A percentile compares a stretch with the other conserved stretches of the same genome.
Conservation (phyloP, 768 basidiomycete genomes). For the Hypsizygus marmoreus region DNA sequence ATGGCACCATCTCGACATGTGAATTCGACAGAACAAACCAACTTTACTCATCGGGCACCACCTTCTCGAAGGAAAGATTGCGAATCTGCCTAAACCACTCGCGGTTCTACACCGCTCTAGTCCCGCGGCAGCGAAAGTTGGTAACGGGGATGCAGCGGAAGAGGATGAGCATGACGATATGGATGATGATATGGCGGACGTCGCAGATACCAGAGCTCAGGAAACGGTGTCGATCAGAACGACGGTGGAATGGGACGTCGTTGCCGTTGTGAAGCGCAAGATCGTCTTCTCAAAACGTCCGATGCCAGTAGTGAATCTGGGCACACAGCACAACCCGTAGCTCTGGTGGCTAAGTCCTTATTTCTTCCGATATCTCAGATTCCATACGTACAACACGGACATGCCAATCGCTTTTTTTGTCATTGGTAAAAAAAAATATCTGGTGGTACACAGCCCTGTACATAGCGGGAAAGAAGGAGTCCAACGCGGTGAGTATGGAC, state of each 20-base stretch:
- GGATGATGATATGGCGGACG: slow-evolving; percentile 18
- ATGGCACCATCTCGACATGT: slow-evolving; percentile 2
- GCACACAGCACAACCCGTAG: neutral
- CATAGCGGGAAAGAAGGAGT: slow-evolving; percentile 1
- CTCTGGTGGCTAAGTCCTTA: too few species aligned
- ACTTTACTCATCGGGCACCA: slow-evolving; percentile 87
- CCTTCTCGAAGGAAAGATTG: slow-evolving; percentile 85
- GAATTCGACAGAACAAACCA: slow-evolving; percentile 60
- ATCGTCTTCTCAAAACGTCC: slow-evolving; percentile 83
- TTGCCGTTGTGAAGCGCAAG: slow-evolving; percentile 78
- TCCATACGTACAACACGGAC: too few species aligned
- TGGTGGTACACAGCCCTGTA: slow-evolving; percentile 12
- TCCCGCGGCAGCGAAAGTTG: slow-evolving; percentile 13
- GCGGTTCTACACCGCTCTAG: slow-evolving; percentile 66
- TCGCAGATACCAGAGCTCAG: slow-evolving; percentile 18
- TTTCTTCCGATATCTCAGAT: neutral
- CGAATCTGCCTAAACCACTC: slow-evolving; percentile 74
- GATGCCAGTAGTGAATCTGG: slow-evolving; percentile 59
- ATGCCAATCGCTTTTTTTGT: neutral
- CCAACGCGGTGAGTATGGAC: neutral
- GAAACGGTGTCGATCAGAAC: slow-evolving; percentile 15
- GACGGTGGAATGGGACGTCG: slow-evolving; percentile 53
- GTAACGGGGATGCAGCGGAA: slow-evolving; percentile 17
- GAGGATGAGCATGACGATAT: slow-evolving; percentile 16
- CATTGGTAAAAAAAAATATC: slow-evolving; percentile 6